phyloP scores from a whole-genome alignment of 306 rosid genomes.

The Cajanus cajan region DNA sequence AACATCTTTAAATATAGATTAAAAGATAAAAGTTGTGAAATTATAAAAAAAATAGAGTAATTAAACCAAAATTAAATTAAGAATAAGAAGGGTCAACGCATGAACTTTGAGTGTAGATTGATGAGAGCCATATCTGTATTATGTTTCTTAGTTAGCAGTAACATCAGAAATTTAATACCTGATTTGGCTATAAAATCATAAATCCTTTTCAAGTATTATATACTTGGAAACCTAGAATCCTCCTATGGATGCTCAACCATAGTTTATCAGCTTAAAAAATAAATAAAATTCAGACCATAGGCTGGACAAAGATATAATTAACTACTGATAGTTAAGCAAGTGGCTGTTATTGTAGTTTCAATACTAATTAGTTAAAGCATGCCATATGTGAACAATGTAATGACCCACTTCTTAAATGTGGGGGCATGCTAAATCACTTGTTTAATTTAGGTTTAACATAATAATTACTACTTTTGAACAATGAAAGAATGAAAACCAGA shows the following conservation, averaged over 20 bases:
- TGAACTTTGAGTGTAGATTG: neutral
- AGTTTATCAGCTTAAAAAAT: no score
- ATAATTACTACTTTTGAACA: neutral
- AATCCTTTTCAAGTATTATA: neutral
- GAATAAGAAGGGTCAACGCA: neutral
- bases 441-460: neutral
- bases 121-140: constrained; percentile 3
- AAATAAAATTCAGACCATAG: no score
- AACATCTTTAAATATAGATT: no score
- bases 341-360: constrained; percentile 5
- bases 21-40: no score
- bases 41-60: no score
- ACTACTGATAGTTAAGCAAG: constrained; percentile 4
- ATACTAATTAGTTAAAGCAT: neutral
- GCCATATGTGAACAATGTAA: neutral
- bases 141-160: constrained; percentile 10
- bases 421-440: neutral
- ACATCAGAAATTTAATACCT: neutral
- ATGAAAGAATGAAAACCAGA: neutral
- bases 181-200: neutral
- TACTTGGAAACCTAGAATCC: neutral
- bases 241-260: neutral
- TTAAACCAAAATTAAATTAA: neutral
- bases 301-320: neutral
- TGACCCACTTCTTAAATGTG: constrained; percentile 13